Base-by-base conservation (phyloP, 1,284 basidiomycete species). In the Heliocybe sulcata region DNA sequence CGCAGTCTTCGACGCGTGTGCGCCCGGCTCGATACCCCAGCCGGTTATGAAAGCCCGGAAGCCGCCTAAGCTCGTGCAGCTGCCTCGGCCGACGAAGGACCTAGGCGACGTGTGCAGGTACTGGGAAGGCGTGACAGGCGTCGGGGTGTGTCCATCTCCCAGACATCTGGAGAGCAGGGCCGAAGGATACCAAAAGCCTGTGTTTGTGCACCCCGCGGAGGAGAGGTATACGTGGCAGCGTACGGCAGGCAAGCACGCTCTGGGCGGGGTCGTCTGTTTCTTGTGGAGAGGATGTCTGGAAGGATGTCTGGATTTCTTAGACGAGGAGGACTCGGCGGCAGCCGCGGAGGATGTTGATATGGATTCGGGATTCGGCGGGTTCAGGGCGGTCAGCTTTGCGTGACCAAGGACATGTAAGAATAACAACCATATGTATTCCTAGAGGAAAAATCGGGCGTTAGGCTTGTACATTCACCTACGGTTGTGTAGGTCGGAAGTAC, bases 211-310 rank as follows among this genome's bases (percentile, higher is more conserved):
- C 23, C 82, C 77, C 54, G 77, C 77, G 0, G 86, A 85, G 61
- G 80, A 86, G 64, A 69, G 84, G 47, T 77, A 76, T 58, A 79
- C 82, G 2, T 90, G 88, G 87, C 83, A 83, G 64, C 69, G 66
- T 2, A 65, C 71, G 9, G 70, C 86, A 0, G 81, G 80, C 11
- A 76, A 75, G 12, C 60, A 62, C 51, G 56, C 57, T 16, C 54
- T 55, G 2, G 61, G 62, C 16, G 65, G 68, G 1, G 82, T 29
- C 3, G 47, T 86, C 10, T 83, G 87, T n/a, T 57, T 90, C 35
- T 66, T 73, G 53, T 90, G 87, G 87, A 70, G 84, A 22, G 88
- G 87, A 0, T 90, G 87, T 65, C 65, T 67, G 26, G 59, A 57
- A 53, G 82, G 81, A 0, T 90, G 88, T 65, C 65, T 90, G 57